These are phyloP conservation scores for Volvox carteri DNA, from an alignment of 163 green algal species.

Conservation along the genomic window DNA sequence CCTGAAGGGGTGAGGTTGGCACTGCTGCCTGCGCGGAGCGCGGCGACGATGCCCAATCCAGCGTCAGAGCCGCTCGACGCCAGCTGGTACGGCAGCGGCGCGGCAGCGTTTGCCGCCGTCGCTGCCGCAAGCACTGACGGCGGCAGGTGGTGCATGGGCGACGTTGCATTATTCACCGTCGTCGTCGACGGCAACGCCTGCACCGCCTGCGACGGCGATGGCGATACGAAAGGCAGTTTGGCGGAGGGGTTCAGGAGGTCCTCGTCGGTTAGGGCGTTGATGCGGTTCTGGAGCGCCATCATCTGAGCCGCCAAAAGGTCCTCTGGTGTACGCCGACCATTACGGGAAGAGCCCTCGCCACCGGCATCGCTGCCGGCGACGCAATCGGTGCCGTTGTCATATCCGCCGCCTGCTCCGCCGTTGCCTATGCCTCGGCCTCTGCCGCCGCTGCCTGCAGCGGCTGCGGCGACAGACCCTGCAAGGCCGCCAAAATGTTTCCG, in stretches of 20 bases:
- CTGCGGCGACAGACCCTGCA: neutral
- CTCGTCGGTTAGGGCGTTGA: conserved; percentile 51
- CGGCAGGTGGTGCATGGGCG: neutral
- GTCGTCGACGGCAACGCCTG: too few species aligned
- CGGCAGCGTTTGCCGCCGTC: neutral
- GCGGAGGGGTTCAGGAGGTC: conserved; percentile 45
- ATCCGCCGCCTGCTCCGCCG: neutral
- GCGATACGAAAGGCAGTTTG: conserved; percentile 33
- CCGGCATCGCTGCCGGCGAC: neutral
- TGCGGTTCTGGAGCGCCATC: conserved; percentile 51
- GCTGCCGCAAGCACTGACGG: neutral
- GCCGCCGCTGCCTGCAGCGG: neutral
- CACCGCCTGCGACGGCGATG: neutral
- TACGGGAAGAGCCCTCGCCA: neutral
- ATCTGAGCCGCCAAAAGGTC: conserved; percentile 41
- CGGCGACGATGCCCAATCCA: neutral
- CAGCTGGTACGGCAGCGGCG: conserved; percentile 7
- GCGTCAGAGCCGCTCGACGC: conserved; percentile 10
- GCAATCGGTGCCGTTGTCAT: neutral
- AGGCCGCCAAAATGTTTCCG: neutral
- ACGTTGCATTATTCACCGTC: too few species aligned
- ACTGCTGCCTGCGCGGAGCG: neutral
- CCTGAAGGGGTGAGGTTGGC: neutral
- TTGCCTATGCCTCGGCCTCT: neutral
- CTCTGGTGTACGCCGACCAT: conserved; percentile 1